Conservation (phyloP, 768 basidiomycete genomes). For the Pilatotrama ljubarskyi region DNA sequence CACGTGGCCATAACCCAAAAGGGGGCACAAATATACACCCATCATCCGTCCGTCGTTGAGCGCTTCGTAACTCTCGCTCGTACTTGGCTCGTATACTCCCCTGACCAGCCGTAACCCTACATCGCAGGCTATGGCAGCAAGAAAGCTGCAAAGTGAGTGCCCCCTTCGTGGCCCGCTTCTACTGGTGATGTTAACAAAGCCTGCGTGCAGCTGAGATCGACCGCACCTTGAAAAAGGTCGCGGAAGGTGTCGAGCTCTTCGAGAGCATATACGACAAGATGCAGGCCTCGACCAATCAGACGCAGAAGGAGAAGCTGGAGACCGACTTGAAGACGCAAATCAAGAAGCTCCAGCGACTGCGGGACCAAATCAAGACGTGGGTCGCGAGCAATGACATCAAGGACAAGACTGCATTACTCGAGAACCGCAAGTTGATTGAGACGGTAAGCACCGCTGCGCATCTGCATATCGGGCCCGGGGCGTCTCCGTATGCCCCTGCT, state of each 20-base stretch:
- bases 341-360: slow-evolving; percentile 85
- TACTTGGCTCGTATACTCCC: slow-evolving; percentile 18
- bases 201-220: slow-evolving; percentile 88
- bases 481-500: not conserved
- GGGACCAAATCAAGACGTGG: slow-evolving; percentile 95
- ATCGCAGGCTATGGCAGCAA: slow-evolving; percentile 70
- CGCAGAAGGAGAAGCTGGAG: slow-evolving; percentile 98
- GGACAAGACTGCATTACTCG: slow-evolving; percentile 90
- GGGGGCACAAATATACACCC: slow-evolving; percentile 20
- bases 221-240: slow-evolving; percentile 95
- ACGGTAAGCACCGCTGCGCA: slow-evolving; percentile 61
- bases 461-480: slow-evolving; percentile 3
- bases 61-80: slow-evolving; percentile 19
- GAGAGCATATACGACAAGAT: slow-evolving; percentile 98
- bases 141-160: slow-evolving; percentile 80
- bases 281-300: slow-evolving; percentile 92
- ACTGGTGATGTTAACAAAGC: not conserved
- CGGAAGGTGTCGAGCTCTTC: slow-evolving; percentile 93
- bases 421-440: slow-evolving; percentile 95
- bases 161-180: not conserved
- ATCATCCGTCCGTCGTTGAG: slow-evolving; percentile 12
- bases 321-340: slow-evolving; percentile 97
- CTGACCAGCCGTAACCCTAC: slow-evolving; percentile 18
- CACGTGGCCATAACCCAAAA: slow-evolving; percentile 15
- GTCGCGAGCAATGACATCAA: slow-evolving; percentile 97